Evolutionary conservation across 805 yeast species (phyloP).

Genomic region (Candida patagonica): DNA sequence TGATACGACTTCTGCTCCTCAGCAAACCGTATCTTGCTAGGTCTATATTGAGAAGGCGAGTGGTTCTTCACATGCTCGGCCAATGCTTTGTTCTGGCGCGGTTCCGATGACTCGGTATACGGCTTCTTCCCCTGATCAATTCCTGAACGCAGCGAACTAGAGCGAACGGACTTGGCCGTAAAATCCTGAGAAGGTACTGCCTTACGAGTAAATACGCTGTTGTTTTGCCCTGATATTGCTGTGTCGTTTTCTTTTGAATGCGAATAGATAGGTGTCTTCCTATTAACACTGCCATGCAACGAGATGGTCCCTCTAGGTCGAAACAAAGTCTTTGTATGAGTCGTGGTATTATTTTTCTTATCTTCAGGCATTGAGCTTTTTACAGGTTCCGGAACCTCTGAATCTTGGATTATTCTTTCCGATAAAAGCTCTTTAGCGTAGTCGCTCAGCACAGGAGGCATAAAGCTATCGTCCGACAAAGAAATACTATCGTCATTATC

Average conservation of each 20-base stretch:
- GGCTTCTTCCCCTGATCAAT: constrained; percentile 1
- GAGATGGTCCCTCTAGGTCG: too few relatives aligned
- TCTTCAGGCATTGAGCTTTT: too few relatives aligned
- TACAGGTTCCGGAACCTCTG: too few relatives aligned
- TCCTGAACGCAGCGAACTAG: background rate
- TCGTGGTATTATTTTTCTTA: too few relatives aligned
- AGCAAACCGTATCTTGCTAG: constrained; percentile 11
- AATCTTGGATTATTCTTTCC: constrained; percentile 10
- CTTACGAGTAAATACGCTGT: background rate
- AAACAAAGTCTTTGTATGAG: too few relatives aligned
- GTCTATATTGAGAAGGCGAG: constrained; percentile 6
- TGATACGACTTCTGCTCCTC: constrained; percentile 2
- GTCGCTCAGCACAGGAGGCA: constrained; percentile 52
- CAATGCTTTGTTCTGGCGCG: background rate
- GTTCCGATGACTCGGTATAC: background rate
- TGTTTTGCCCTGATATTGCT: too few relatives aligned
- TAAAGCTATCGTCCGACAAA: constrained; percentile 38
- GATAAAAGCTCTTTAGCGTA: constrained; percentile 47
- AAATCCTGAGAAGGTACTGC: background rate
- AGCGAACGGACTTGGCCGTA: background rate
- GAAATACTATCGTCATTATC: constrained; percentile 28
- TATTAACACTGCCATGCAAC: too few relatives aligned
- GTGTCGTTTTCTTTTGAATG: too few relatives aligned
- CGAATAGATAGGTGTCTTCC: too few relatives aligned
- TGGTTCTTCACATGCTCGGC: background rate